These are phyloP conservation scores for Irpex lacteus DNA, from an alignment of 1,284 basidiomycete species.

Conservation along the genomic window DNA sequence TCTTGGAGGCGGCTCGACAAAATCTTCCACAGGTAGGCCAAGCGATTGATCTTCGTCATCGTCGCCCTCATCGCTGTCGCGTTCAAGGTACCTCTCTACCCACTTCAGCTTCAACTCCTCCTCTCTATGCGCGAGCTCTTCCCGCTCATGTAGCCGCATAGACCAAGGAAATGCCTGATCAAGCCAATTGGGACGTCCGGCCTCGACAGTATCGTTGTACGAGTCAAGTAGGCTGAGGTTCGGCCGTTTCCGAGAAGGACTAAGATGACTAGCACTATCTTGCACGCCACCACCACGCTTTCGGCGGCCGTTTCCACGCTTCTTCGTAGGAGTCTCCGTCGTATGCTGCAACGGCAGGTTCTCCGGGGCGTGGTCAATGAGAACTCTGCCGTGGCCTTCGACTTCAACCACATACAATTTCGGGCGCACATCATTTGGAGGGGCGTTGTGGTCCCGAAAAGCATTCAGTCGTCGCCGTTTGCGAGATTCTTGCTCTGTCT, in stretches of 20 bases:
- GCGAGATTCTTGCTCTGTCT: slow-evolving; percentile 57
- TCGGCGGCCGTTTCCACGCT: slow-evolving; percentile 29
- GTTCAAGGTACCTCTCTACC: slow-evolving; percentile 58
- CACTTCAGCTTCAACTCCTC: slow-evolving; percentile 55
- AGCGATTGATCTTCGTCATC: slow-evolving; percentile 34
- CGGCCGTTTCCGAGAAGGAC: slow-evolving; percentile 16
- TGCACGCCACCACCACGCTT: slow-evolving; percentile 27
- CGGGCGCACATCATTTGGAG: slow-evolving; percentile 17
- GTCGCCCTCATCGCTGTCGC: slow-evolving; percentile 57
- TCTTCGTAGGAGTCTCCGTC: slow-evolving; percentile 30
- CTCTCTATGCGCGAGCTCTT: slow-evolving; percentile 43
- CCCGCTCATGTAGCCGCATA: slow-evolving; percentile 50
- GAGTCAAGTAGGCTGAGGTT: slow-evolving; percentile 1
- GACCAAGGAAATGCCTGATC: slow-evolving; percentile 76
- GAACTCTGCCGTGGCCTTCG: slow-evolving; percentile 63
- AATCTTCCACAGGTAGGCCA: slow-evolving; percentile 31
- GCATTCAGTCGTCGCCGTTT: slow-evolving; percentile 65
- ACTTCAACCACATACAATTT: slow-evolving; percentile 58
- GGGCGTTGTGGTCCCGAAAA: slow-evolving; percentile 38
- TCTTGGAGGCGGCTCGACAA: slow-evolving; percentile 30
- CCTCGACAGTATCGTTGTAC: slow-evolving; percentile 16
- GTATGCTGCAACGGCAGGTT: slow-evolving; percentile 21
- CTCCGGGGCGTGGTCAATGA: slow-evolving; percentile 47
- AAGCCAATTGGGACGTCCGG: slow-evolving; percentile 68
- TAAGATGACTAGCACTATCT: not conserved